Conservation (phyloP, 2,329 filamentous ascomycete genomes). For the Penicillium janthinellum region DNA sequence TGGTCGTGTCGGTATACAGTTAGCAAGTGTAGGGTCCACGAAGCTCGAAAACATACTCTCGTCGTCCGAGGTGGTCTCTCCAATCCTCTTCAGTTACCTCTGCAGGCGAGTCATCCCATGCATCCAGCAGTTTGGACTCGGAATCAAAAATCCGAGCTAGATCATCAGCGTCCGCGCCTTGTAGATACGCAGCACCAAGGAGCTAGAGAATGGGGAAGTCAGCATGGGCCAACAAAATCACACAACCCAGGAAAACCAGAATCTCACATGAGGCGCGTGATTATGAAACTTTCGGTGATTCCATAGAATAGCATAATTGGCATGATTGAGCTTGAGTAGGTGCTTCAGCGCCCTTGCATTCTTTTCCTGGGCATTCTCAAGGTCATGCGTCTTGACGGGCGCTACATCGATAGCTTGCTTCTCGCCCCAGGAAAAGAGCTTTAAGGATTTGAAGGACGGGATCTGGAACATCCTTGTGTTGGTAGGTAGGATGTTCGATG, state of each 20-base stretch:
- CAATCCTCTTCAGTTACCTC: conserved; percentile 85
- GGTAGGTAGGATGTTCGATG: conserved; percentile 6
- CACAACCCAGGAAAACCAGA: neutral
- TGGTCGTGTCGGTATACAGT: conserved; percentile 27
- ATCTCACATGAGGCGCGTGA: conserved; percentile 70
- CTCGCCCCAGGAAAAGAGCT: conserved; percentile 27
- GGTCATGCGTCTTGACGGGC: conserved; percentile 71
- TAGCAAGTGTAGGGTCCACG: neutral
- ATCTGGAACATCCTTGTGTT: conserved; percentile 24
- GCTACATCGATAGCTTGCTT: conserved; percentile 54
- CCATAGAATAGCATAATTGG: conserved; percentile 82
- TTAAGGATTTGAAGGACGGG: conserved; percentile 28
- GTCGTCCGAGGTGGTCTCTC: conserved; percentile 78
- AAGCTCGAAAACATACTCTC: conserved; percentile 50
- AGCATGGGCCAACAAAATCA: neutral
- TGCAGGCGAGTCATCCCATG: conserved; percentile 80
- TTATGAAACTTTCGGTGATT: conserved; percentile 77
- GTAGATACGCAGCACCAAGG: conserved; percentile 79
- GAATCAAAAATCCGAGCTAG: conserved; percentile 79
- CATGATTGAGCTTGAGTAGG: conserved; percentile 86
- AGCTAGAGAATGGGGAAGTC: conserved; percentile 50
- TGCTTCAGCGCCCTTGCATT: conserved; percentile 83
- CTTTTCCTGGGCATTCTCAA: conserved; percentile 80
- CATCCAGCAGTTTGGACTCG: conserved; percentile 70
- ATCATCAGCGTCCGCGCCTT: conserved; percentile 73